Base-by-base conservation (phyloP, 1,284 basidiomycete species). In the Gastroboletus turbinatus region DNA sequence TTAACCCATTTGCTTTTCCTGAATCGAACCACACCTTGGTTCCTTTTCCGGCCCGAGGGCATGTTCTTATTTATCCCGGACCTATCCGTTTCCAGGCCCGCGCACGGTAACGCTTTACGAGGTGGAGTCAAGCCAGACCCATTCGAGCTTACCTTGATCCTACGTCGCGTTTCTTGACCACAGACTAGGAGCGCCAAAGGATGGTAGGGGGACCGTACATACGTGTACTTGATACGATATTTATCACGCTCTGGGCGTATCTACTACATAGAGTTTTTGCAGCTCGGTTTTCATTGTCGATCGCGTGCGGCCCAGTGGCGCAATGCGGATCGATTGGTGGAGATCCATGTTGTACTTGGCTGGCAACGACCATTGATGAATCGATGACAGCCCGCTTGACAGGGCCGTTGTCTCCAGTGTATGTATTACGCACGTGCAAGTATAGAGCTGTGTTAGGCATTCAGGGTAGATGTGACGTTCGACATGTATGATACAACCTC, bases 31-130 rank as follows among this genome's bases (percentile, higher is more conserved):
- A n/a, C 27, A 44, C 43, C 44, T 47, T 62, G 46, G 58, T 33
- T 36, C 55, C 43, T 52, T 44, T 55, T 39, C 27, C 46, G 48
- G 57, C n/a, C 52, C 38, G 51, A 56, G 48, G 50, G 45, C 56
- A 35, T 39, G 57, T 55, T 56, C 17, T 57, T 70, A 68, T 68
- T 68, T 70, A 70, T 63, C 52, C 56, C 55, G 63, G 54, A 67
- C 67, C 52, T 63, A 50, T 57, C 53, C 50, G 50, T 55, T 48
- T 50, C 42, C 44, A 35, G 52, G 50, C 46, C 39, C 50, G 65
- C 52, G 27, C 40, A 27, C 40, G 53, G 43, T 5, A 32, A 27
- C 43, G 35, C 43, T 50, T 49, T 40, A 47, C 44, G 43, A 42
- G 49, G 44, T 45, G 46, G 33, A 44, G 52, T 52, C 47, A 32